Percentiles rank a stretch among this genome's conserved stretches.
Conservation (phyloP, 2,329 filamentous ascomycete species). For the Aspergillus vadensis region DNA sequence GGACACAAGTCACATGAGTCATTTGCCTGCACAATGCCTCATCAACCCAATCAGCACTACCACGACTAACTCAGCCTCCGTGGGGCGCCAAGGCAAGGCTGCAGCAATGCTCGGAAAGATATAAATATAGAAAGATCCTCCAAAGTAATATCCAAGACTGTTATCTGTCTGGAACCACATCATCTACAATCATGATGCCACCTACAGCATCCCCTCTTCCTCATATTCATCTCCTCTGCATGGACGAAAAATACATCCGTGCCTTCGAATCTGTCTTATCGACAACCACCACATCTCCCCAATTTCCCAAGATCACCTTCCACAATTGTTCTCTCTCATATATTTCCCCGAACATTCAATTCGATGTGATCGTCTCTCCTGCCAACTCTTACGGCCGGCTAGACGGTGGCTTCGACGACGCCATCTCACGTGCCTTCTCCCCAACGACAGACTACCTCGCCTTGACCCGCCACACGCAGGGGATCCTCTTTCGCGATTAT, state of each 20-base stretch:
- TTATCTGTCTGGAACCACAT: too few species aligned
- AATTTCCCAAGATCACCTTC: conserved; percentile 25
- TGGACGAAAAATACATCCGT: conserved; percentile 39
- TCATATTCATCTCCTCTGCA: conserved; percentile 47
- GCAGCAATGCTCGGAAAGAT: too few species aligned
- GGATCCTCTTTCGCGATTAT: conserved; percentile 49
- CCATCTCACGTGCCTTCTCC: conserved; percentile 53
- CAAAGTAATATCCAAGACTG: too few species aligned
- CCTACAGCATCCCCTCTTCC: conserved; percentile 31
- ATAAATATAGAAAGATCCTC: too few species aligned
- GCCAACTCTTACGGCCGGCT: conserved; percentile 58
- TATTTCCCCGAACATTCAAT: conserved; percentile 40
- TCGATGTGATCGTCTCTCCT: conserved; percentile 56
- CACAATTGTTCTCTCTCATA: conserved; percentile 42
- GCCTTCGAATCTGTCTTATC: conserved; percentile 43
- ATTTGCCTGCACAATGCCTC: too few species aligned
- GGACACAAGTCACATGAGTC: too few species aligned
- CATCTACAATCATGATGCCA: too few species aligned
- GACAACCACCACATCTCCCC: conserved; percentile 35
- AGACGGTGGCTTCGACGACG: conserved; percentile 59
- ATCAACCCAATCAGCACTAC: too few species aligned
- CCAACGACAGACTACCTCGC: conserved; percentile 50
- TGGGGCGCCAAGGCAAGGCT: too few species aligned
- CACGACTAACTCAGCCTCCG: too few species aligned
- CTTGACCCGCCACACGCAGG: conserved; percentile 51